Conservation (phyloP, 1,139 yeast genomes). For the Barnettozyma hawaiiensis region DNA sequence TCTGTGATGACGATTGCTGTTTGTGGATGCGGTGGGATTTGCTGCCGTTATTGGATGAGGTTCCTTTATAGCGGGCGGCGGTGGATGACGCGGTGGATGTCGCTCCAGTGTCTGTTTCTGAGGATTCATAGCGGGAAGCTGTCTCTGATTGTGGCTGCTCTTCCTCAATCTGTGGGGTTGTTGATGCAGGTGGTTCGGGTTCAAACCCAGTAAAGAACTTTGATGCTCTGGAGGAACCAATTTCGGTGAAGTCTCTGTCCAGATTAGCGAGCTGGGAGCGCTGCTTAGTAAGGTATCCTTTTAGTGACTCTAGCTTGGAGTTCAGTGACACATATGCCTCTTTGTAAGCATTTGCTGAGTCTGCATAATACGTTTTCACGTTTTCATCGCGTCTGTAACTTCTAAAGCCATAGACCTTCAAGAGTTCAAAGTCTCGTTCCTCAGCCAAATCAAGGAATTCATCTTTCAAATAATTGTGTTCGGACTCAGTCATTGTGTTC, state of each 20-base stretch:
- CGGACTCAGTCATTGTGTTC: background rate
- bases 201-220: constrained; percentile 21
- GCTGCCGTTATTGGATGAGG: background rate
- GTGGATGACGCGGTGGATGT: constrained; percentile 6
- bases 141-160: background rate
- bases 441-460: constrained; percentile 28
- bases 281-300: constrained; percentile 29
- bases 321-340: constrained; percentile 26
- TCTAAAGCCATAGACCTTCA: constrained; percentile 24
- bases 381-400: constrained; percentile 25
- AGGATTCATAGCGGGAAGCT: constrained; percentile 7
- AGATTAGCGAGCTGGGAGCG: constrained; percentile 21
- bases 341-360: constrained; percentile 24
- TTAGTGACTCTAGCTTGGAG: constrained; percentile 28
- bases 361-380: constrained; percentile 24
- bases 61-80: background rate
- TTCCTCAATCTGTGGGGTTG: background rate
- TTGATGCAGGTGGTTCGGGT: background rate
- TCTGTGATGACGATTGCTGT: background rate
- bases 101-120: constrained; percentile 19
- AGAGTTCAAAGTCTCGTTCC: constrained; percentile 28
- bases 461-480: constrained; percentile 9
- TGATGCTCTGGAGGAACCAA: constrained; percentile 21
- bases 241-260: constrained; percentile 24
- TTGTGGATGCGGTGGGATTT: background rate